Percentiles rank a stretch among this genome's conserved stretches.
phyloP scores from a whole-genome alignment of 2,329 filamentous ascomycete species.

The Colletotrichum cereale region DNA sequence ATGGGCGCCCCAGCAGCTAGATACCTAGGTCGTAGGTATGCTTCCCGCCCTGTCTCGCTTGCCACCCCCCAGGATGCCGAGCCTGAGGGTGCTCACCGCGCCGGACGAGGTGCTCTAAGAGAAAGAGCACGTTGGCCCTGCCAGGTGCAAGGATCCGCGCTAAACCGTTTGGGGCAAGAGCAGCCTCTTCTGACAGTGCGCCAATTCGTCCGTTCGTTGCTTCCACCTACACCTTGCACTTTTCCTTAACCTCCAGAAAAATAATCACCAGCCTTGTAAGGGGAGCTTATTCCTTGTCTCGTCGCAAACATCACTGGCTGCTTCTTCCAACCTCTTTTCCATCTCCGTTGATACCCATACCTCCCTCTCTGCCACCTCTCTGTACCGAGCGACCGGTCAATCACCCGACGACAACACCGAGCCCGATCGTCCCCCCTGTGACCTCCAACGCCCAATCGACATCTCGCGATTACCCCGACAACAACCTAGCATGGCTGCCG shows the following conservation, averaged over 20 bases:
- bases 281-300: constrained; percentile 39
- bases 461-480: constrained; percentile 38
- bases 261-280: constrained; percentile 43
- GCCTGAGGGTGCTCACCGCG: neutral
- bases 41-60: constrained; percentile 14
- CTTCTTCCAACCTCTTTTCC: constrained; percentile 35
- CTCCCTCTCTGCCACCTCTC: constrained; percentile 20
- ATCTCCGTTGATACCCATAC: constrained; percentile 42
- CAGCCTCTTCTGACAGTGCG: constrained; percentile 39
- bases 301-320: constrained; percentile 41
- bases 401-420: constrained; percentile 32
- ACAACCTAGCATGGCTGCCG: constrained; percentile 42
- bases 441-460: constrained; percentile 25
- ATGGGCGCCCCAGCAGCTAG: neutral
- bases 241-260: constrained; percentile 42
- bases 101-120: constrained; percentile 19
- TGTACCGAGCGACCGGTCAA: constrained; percentile 33
- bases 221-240: constrained; percentile 40
- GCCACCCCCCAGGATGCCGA: neutral
- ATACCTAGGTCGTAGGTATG: neutral
- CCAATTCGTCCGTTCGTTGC: constrained; percentile 42
- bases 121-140: constrained; percentile 35
- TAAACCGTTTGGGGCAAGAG: constrained; percentile 33
- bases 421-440: constrained; percentile 31
- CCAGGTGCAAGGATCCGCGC: constrained; percentile 21